Evolutionary conservation across 176 grass and related monocot genomes (phyloP).

Genomic region (Avena eriantha): DNA sequence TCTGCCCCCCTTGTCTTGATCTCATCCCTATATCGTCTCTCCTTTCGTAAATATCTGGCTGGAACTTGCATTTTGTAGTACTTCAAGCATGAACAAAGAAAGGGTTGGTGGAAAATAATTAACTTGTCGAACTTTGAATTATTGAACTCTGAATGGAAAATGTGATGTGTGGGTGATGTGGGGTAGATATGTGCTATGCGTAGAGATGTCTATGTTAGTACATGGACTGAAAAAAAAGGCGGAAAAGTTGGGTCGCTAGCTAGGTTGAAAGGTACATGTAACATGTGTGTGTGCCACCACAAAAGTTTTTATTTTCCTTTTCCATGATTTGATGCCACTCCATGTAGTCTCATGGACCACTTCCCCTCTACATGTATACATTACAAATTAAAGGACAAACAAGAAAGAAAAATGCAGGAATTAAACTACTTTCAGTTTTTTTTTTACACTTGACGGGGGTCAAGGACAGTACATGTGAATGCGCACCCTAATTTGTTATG

Average conservation of each 20-base stretch:
- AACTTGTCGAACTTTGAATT: too few relatives aligned
- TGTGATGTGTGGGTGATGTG: not conserved
- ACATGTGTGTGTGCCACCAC: constrained; percentile 37
- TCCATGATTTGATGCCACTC: constrained; percentile 37
- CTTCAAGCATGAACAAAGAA: not conserved
- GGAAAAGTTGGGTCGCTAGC: not conserved
- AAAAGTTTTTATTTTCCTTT: constrained; percentile 37
- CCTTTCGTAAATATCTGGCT: not conserved
- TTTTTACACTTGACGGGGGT: not conserved
- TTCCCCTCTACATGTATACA: not conserved
- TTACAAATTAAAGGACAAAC: not conserved
- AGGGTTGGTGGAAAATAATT: not conserved
- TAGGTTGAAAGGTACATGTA: constrained; percentile 5
- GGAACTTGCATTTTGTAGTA: not conserved
- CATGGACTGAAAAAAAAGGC: not conserved
- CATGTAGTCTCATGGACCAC: constrained; percentile 44
- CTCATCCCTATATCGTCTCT: not conserved
- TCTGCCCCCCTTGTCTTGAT: not conserved
- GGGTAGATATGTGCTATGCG: not conserved
- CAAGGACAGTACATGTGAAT: not conserved
- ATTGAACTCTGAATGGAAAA: too few relatives aligned
- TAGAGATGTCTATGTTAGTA: not conserved
- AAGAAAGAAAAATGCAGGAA: not conserved
- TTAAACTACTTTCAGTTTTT: not conserved
- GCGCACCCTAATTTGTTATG: not conserved